Evolutionary conservation across 202 grass and related monocot species (phyloP).

Genomic region (Tripidium arundinaceum): DNA sequence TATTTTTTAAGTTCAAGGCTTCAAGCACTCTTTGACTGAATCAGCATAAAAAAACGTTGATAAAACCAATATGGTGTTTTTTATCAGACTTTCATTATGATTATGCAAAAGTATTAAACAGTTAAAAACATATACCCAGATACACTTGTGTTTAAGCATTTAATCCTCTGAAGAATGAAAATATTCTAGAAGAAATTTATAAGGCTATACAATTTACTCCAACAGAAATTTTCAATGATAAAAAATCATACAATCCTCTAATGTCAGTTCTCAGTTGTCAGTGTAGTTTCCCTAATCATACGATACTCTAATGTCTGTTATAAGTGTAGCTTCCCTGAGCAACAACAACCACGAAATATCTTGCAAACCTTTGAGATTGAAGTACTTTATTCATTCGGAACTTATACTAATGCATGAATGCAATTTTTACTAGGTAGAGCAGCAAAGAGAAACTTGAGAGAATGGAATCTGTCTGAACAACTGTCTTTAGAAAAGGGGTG

Average conservation of each 20-base stretch:
- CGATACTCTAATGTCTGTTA: neutral
- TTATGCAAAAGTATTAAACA: neutral
- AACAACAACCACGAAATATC: slow-evolving; percentile 16
- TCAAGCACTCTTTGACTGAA: neutral
- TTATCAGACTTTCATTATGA: neutral
- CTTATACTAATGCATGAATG: neutral
- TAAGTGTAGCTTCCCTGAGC: neutral
- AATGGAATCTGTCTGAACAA: neutral
- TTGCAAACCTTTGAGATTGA: neutral
- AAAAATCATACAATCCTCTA: slow-evolving; percentile 5
- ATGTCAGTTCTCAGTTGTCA: neutral
- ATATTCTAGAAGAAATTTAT: neutral
- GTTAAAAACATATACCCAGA: slow-evolving; percentile 6
- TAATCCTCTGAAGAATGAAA: neutral
- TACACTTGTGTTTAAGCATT: neutral
- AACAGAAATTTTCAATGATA: neutral
- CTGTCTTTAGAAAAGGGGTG: neutral
- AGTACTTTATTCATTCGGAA: slow-evolving; percentile 5
- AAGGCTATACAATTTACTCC: neutral
- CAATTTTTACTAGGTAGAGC: slow-evolving; percentile 1
- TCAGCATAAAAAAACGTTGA: neutral
- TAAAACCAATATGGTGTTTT: neutral
- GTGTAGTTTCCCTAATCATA: neutral
- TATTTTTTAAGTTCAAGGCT: neutral
- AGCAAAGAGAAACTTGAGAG: neutral